Evolutionary conservation across 1,139 yeast species (phyloP).

Genomic region (Candida buenavistaensis): DNA sequence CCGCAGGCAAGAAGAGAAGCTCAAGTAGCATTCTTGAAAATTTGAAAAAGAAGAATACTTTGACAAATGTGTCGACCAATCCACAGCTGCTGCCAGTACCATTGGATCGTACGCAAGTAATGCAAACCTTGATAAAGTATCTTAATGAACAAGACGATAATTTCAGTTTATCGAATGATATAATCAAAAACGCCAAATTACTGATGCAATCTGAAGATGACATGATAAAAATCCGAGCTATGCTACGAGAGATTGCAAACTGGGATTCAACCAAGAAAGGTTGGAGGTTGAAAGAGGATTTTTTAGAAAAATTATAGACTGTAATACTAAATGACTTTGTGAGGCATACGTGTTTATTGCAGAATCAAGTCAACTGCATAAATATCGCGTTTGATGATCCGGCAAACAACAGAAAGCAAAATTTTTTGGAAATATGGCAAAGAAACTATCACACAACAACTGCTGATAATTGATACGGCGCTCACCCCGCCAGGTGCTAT

Average conservation of each 20-base stretch:
- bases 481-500: too few species aligned
- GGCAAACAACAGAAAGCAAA: too few species aligned
- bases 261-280: conserved; percentile 62
- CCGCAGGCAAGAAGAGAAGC: conserved; percentile 55
- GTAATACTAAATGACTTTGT: too few species aligned
- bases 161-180: conserved; percentile 58
- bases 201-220: conserved; percentile 53
- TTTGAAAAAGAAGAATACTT: conserved; percentile 22
- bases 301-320: too few species aligned
- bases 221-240: conserved; percentile 62
- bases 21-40: conserved; percentile 35
- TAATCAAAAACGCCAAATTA: conserved; percentile 52
- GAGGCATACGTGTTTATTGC: too few species aligned
- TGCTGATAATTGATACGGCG: too few species aligned
- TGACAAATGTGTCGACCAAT: conserved; percentile 19
- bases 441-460: too few species aligned
- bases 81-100: conserved; percentile 13
- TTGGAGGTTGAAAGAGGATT: conserved; percentile 69
- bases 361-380: too few species aligned
- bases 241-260: conserved; percentile 65
- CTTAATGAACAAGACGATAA: conserved; percentile 34
- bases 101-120: conserved; percentile 15
- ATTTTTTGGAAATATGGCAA: too few species aligned
- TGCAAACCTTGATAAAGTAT: conserved; percentile 35
- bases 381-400: too few species aligned